Conservation (phyloP, 495 filamentous ascomycete species). For the Poronia punctata region DNA sequence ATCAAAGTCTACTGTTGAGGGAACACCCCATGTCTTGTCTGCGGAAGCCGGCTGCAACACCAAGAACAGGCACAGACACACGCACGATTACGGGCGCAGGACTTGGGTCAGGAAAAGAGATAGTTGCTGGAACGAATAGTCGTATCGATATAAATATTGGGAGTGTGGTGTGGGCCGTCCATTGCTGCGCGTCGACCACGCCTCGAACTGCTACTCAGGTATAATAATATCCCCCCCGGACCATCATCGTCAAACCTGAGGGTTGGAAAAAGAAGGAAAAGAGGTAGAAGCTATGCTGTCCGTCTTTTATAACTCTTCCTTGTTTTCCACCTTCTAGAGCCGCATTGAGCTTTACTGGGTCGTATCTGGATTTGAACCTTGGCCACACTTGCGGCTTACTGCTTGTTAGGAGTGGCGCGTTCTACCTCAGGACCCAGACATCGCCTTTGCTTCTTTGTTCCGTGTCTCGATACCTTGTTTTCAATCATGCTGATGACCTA, state of each 20-base stretch:
- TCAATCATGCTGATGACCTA: slow-evolving; percentile 21
- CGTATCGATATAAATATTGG: no score
- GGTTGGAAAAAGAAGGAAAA: slow-evolving; percentile 1
- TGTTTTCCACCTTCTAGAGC: slow-evolving; percentile 5
- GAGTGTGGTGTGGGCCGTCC: slow-evolving; percentile 5
- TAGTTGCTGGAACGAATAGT: no score
- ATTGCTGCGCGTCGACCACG: slow-evolving; percentile 8
- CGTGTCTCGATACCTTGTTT: slow-evolving; percentile 12
- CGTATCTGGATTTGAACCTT: no score
- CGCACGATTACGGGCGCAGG: not conserved
- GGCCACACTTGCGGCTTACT: no score
- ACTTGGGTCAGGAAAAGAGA: no score
- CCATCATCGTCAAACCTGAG: no score
- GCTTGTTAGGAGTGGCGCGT: no score
- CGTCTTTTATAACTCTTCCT: slow-evolving; percentile 4
- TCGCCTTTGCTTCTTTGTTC: slow-evolving; percentile 17
- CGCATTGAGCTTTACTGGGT: no score
- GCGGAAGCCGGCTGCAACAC: slow-evolving; percentile 13
- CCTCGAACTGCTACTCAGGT: slow-evolving; percentile 5
- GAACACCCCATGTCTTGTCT: slow-evolving; percentile 12
- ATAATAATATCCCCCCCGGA: slow-evolving; percentile 8
- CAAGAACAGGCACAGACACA: slow-evolving; percentile 11
- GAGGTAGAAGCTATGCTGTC: slow-evolving; percentile 11
- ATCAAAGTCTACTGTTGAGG: slow-evolving; percentile 9
- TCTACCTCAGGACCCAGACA: no score